These are phyloP conservation scores for Aureobasidium mangrovei DNA, from an alignment of 2,329 filamentous ascomycete genomes.

Conservation along the genomic window DNA sequence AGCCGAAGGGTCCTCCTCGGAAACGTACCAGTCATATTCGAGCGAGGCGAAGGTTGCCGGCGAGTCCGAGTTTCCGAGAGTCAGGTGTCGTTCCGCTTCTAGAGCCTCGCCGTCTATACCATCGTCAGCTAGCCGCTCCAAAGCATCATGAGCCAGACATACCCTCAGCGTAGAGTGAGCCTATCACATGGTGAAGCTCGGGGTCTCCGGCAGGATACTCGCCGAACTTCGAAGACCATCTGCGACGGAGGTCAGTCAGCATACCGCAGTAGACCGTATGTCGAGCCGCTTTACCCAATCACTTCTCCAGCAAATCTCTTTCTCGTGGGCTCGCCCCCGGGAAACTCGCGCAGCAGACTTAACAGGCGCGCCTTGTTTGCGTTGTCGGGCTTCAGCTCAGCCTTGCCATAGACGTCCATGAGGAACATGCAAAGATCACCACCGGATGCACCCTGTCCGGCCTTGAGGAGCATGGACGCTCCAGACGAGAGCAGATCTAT, in stretches of 20 bases:
- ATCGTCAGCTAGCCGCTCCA: background rate
- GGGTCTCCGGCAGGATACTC: slow-evolving; percentile 87
- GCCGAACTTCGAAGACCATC: slow-evolving; percentile 79
- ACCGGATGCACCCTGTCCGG: slow-evolving; percentile 87
- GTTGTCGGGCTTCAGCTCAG: slow-evolving; percentile 68
- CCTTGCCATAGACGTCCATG: slow-evolving; percentile 84
- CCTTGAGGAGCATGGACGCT: slow-evolving; percentile 74
- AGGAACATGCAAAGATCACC: slow-evolving; percentile 83
- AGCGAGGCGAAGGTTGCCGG: slow-evolving; percentile 69
- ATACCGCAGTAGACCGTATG: background rate
- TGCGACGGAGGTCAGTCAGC: slow-evolving; percentile 23
- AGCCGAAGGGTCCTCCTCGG: slow-evolving; percentile 70
- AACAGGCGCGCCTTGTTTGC: slow-evolving; percentile 64
- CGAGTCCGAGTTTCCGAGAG: slow-evolving; percentile 83
- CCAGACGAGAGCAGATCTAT: slow-evolving; percentile 81
- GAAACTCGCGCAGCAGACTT: slow-evolving; percentile 71
- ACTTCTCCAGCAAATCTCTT: slow-evolving; percentile 89
- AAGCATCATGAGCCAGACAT: slow-evolving; percentile 16
- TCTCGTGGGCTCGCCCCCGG: slow-evolving; percentile 73
- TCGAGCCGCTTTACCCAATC: slow-evolving; percentile 51
- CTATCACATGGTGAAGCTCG: slow-evolving; percentile 87
- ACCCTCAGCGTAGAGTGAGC: slow-evolving; percentile 77
- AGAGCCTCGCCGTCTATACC: slow-evolving; percentile 69
- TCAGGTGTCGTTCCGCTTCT: slow-evolving; percentile 83
- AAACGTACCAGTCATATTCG: slow-evolving; percentile 89